phyloP scores from a whole-genome alignment of 2,329 filamentous ascomycete genomes.

The Pseudogymnoascus sp. region DNA sequence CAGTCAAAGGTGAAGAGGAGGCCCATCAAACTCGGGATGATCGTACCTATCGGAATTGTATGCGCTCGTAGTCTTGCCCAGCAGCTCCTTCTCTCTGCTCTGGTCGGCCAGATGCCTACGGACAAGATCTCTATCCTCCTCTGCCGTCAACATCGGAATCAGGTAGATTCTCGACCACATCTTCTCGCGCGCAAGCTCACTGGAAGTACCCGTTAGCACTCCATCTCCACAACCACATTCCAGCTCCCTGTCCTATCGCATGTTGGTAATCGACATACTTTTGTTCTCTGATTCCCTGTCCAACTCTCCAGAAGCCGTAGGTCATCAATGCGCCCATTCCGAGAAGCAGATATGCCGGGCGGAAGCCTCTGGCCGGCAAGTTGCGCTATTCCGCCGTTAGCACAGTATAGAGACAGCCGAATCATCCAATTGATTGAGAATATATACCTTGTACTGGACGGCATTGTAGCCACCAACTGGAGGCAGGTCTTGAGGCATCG shows the following conservation, averaged over 20 bases:
- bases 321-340: slow-evolving; percentile 73
- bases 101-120: slow-evolving; percentile 79
- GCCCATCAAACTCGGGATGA: slow-evolving; percentile 6
- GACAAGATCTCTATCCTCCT: slow-evolving; percentile 93
- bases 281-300: slow-evolving; percentile 78
- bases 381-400: slow-evolving; percentile 60
- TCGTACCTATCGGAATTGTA: slow-evolving; percentile 84
- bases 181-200: slow-evolving; percentile 92
- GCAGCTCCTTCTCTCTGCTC: slow-evolving; percentile 80
- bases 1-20: slow-evolving; percentile 15
- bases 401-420: not conserved
- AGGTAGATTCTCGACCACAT: slow-evolving; percentile 97
- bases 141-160: slow-evolving; percentile 87
- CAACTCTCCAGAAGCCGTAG: slow-evolving; percentile 85
- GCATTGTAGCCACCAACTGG: slow-evolving; percentile 89
- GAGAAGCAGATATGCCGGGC: slow-evolving; percentile 70
- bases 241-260: not conserved
- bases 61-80: slow-evolving; percentile 76
- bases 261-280: slow-evolving; percentile 57
- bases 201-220: slow-evolving; percentile 34
- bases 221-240: not conserved
- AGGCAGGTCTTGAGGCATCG: slow-evolving; percentile 97
- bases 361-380: slow-evolving; percentile 84
- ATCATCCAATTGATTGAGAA: not conserved
- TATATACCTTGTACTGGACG: slow-evolving; percentile 88